Evolutionary conservation across 495 filamentous ascomycete genomes (phyloP).

Genomic region (Hypomontagnella submonticulosa): DNA sequence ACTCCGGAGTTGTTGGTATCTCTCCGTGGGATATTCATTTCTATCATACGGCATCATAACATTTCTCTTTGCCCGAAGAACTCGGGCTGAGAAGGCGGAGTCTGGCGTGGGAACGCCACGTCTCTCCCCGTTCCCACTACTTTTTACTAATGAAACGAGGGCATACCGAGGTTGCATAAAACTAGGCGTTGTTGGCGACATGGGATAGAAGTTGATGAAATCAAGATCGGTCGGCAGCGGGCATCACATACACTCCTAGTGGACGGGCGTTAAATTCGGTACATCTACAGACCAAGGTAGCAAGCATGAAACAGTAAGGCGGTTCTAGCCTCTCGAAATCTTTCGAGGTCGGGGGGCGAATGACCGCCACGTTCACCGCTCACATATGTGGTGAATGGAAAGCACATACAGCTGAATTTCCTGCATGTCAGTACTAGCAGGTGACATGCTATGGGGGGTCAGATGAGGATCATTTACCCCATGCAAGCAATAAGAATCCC

Average conservation of each 20-base stretch:
- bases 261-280: conserved; percentile 34
- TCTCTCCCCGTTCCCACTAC: background rate
- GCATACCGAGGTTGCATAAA: conserved; percentile 47
- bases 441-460: conserved; percentile 42
- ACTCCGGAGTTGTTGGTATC: conserved; percentile 46
- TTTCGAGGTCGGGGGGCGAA: conserved; percentile 20
- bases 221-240: conserved; percentile 35
- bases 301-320: conserved; percentile 14
- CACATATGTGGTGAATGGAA: conserved; percentile 29
- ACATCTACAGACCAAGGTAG: conserved; percentile 32
- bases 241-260: conserved; percentile 33
- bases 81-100: conserved; percentile 4
- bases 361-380: conserved; percentile 28
- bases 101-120: conserved; percentile 14
- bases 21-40: conserved; percentile 35
- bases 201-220: conserved; percentile 46
- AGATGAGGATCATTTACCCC: conserved; percentile 30
- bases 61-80: conserved; percentile 23
- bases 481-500: conserved; percentile 25
- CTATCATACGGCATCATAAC: conserved; percentile 29
- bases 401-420: conserved; percentile 23
- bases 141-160: conserved; percentile 33
- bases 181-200: conserved; percentile 52
- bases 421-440: conserved; percentile 31
- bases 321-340: conserved; percentile 15